Percentiles rank a stretch among this genome's conserved stretches.
Evolutionary conservation across 2,329 filamentous ascomycete genomes (phyloP).

Genomic region (Diaporthe longicolla): DNA sequence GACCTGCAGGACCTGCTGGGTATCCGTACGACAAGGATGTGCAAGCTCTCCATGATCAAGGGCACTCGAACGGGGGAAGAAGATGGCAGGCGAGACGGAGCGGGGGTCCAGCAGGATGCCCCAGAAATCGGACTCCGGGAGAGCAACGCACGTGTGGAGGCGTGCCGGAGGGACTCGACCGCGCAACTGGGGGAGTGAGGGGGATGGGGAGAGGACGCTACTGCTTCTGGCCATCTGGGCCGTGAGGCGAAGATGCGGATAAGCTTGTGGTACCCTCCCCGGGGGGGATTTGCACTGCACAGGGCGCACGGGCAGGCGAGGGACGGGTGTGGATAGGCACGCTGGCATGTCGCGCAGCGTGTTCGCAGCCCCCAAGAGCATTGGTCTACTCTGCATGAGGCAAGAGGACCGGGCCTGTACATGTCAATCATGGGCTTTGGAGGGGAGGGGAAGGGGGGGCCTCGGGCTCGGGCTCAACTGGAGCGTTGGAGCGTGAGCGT

Average conservation of each 20-base stretch:
- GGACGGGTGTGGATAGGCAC: conserved; percentile 12
- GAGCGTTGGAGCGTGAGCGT: conserved; percentile 1
- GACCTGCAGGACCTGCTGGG: conserved; percentile 21
- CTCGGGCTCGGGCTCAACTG: conserved; percentile 13
- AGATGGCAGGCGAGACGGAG: conserved; percentile 15
- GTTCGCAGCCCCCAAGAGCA: conserved; percentile 5
- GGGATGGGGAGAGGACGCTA: conserved; percentile 36
- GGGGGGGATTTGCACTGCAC: conserved; percentile 23
- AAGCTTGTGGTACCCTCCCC: conserved; percentile 19
- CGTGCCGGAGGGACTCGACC: conserved; percentile 36
- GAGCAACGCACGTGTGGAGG: conserved; percentile 35
- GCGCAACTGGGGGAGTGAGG: conserved; percentile 35
- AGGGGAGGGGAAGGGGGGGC: conserved; percentile 2
- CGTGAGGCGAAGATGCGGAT: conserved; percentile 34
- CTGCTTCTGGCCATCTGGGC: conserved; percentile 39
- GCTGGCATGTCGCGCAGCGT: conserved; percentile 26
- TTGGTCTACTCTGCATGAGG: conserved; percentile 23
- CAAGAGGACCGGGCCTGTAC: conserved; percentile 17
- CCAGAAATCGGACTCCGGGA: conserved; percentile 14
- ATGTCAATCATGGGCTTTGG: conserved; percentile 1
- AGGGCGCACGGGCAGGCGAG: conserved; percentile 10
- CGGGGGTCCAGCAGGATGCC: conserved; percentile 17
- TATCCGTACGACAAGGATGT: conserved; percentile 26
- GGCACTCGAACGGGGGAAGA: conserved; percentile 2
- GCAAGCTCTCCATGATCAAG: not conserved